phyloP scores from a whole-genome alignment of 805 yeast genomes.

The Ogataea minuta region DNA sequence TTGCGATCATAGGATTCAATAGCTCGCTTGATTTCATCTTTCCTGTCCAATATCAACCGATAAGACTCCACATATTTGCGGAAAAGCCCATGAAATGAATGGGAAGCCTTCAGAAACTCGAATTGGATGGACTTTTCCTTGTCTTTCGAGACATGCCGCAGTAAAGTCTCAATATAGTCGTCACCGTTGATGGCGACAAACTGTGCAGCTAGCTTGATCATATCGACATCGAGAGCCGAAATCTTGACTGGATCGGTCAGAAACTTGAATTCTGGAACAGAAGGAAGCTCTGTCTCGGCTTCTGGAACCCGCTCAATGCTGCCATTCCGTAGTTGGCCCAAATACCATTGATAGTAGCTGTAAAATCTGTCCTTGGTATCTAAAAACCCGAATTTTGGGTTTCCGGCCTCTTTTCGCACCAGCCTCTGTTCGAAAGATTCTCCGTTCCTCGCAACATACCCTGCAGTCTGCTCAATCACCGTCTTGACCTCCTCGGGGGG shows the following conservation, averaged over 20 bases:
- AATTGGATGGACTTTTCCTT: conserved; percentile 50
- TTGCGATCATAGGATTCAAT: conserved; percentile 28
- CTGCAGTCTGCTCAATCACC: conserved; percentile 69
- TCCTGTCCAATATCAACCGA: conserved; percentile 33
- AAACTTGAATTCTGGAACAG: conserved; percentile 17
- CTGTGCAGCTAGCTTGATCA: conserved; percentile 71
- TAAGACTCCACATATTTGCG: conserved; percentile 56
- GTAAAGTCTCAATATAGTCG: conserved; percentile 40
- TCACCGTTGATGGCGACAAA: conserved; percentile 62
- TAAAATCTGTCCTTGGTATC: conserved; percentile 52
- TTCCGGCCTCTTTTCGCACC: conserved; percentile 41
- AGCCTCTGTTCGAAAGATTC: conserved; percentile 59
- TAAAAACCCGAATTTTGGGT: conserved; percentile 64
- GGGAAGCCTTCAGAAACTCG: conserved; percentile 59
- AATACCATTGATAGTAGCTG: conserved; percentile 52
- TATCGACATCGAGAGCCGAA: conserved; percentile 61
- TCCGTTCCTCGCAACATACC: conserved; percentile 70
- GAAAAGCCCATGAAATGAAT: conserved; percentile 59
- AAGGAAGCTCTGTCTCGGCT: conserved; percentile 1
- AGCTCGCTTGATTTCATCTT: conserved; percentile 17
- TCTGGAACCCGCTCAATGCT: conserved; percentile 2
- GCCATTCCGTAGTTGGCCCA: conserved; percentile 36
- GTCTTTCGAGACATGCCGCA: conserved; percentile 25
- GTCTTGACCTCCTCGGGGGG: conserved; percentile 46
- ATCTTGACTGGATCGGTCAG: conserved; percentile 40